Evolutionary conservation across 2,329 filamentous ascomycete genomes (phyloP), one percentile per base, ranked within the genome.

Genomic region (Parastagonospora avenae): DNA sequence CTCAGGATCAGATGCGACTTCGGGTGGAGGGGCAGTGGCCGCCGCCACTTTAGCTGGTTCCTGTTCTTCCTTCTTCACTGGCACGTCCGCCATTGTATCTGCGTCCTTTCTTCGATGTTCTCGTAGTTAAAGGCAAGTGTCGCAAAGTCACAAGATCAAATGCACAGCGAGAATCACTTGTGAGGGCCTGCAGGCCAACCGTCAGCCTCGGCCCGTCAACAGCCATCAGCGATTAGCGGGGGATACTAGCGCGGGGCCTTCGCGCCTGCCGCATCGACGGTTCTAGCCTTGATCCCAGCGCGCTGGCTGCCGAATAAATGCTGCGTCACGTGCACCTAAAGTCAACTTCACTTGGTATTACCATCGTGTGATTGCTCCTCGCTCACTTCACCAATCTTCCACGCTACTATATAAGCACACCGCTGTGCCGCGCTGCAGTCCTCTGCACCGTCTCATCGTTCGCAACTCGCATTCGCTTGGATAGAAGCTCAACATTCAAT

Each of bases 1-100:
- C 60, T 97, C 93, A 6, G 92, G 93, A 66, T 97, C 93, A 15
- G 92, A 88, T 12, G 89, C 86, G 60, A 72, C 67, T 37, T 75
- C 74, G 40, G 60, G 52, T 35, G 60, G 59, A 55, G 62, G 54
- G 52, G 59, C 54, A 44, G 56, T 33, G 38, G 55, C 44, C n/a
- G 9, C 48, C 46, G 46, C 50, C 38, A 33, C 45, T 51, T 46
- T 55, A 29, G 42, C 50, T 19, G 46, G 29, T 29, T 46, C 45
- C 27, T 52, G 45, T 40, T 67, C 55, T 49, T 55, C 54, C 11
- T 57, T 52, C 41, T 64, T 63, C 40, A 48, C 45, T 15, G 55
- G 55, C 46, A 48, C 53, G 44, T 68, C 60, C 32, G 60, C 61
- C 69, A 71, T 68, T n/a, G 30, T 29, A 15, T 33, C 12, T 24